Evolutionary conservation across 2,329 filamentous ascomycete species (phyloP).

Genomic region (Periglandula ipomoeae): DNA sequence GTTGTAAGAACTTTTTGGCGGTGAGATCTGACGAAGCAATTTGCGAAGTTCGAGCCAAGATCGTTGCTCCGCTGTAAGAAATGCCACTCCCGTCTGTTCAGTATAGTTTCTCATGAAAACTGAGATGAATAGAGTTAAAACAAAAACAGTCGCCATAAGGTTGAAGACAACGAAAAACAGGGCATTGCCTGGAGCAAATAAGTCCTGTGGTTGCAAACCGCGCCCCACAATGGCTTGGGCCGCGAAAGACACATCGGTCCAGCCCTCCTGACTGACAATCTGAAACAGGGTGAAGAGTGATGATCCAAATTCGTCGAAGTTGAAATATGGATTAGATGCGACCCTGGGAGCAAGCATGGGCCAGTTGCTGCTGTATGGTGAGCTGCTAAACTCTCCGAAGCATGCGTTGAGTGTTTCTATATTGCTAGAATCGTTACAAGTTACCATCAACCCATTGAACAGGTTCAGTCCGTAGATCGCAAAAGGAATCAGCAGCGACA

Average conservation of each 20-base stretch:
- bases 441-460: conserved; percentile 72
- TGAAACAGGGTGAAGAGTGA: conserved; percentile 95
- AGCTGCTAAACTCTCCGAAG: conserved; percentile 70
- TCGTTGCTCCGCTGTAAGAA: conserved; percentile 87
- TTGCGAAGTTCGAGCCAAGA: conserved; percentile 96
- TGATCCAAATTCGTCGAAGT: conserved; percentile 91
- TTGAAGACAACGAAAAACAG: conserved; percentile 97
- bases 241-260: conserved; percentile 85
- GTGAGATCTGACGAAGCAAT: conserved; percentile 82
- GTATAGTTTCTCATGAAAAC: conserved; percentile 99
- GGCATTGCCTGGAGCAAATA: conserved; percentile 71
- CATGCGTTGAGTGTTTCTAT: conserved; percentile 61
- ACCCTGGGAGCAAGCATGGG: conserved; percentile 72
- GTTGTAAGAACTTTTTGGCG: conserved; percentile 81
- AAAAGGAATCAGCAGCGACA: conserved; percentile 91
- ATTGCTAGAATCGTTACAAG: conserved; percentile 60
- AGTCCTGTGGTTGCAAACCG: conserved; percentile 62
- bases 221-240: conserved; percentile 73
- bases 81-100: conserved; percentile 94
- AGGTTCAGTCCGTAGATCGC: conserved; percentile 92
- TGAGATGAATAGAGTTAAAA: conserved; percentile 93
- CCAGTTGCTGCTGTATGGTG: conserved; percentile 68
- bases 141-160: conserved; percentile 88
- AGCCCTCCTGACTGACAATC: conserved; percentile 97
- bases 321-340: conserved; percentile 73